Conservation (phyloP, 2,329 filamentous ascomycete genomes). For the Hypoxylon sp. region DNA sequence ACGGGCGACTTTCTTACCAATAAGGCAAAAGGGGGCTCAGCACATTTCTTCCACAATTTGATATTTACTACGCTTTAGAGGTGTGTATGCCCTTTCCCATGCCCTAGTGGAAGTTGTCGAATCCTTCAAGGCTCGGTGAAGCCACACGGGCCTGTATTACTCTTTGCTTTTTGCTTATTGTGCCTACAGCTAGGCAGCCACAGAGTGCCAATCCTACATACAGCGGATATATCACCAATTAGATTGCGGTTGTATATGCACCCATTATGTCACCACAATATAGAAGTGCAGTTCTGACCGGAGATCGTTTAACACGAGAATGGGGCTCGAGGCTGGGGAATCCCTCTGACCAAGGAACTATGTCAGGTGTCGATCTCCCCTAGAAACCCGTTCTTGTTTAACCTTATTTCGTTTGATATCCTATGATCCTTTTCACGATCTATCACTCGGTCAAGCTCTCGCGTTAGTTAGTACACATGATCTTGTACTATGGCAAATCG, state of each 20-base stretch:
- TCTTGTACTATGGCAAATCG: slow-evolving; percentile 34
- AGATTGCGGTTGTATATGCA: not conserved
- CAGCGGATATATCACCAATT: slow-evolving; percentile 15
- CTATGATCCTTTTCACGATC: not conserved
- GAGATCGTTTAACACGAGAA: slow-evolving; percentile 2
- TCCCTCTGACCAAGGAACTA: slow-evolving; percentile 11
- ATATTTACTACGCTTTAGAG: not conserved
- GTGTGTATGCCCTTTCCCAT: not conserved
- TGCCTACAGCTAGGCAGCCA: slow-evolving; percentile 16
- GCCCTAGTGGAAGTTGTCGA: not conserved
- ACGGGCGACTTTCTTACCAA: not conserved
- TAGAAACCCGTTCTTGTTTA: slow-evolving; percentile 1
- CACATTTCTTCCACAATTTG: not conserved
- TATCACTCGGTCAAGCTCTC: slow-evolving; percentile 1
- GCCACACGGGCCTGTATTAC: not conserved
- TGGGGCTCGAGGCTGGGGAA: slow-evolving; percentile 12
- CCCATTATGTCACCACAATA: slow-evolving; percentile 21
- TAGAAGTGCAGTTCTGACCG: slow-evolving; percentile 25
- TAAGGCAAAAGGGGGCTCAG: slow-evolving; percentile 3
- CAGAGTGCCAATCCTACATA: slow-evolving; percentile 3
- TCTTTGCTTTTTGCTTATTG: slow-evolving; percentile 13
- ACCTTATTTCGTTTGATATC: slow-evolving; percentile 7
- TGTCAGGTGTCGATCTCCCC: slow-evolving; percentile 13
- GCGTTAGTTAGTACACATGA: not conserved
- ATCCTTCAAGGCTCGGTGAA: slow-evolving; percentile 35